Conservation (phyloP, 2,329 filamentous ascomycete species). For the Paecilomyces formosus region DNA sequence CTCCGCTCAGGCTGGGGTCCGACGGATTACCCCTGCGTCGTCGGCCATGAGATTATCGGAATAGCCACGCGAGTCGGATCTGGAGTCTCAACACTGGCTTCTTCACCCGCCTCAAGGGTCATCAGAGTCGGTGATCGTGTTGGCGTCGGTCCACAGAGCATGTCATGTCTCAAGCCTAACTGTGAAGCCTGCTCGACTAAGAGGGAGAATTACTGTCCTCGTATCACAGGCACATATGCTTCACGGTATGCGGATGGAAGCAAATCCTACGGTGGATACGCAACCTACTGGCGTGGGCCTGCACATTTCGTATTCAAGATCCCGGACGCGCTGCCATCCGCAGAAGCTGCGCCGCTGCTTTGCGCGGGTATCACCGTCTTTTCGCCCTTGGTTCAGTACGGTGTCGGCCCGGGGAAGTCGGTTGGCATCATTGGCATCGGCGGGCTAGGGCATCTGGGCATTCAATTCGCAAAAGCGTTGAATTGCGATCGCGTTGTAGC, state of each 20-base stretch:
- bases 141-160: conserved; percentile 54
- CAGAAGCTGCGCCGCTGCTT: conserved; percentile 60
- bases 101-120: conserved; percentile 15
- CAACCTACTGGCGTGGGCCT: conserved; percentile 47
- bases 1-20: conserved; percentile 45
- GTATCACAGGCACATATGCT: conserved; percentile 31
- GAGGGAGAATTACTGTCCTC: conserved; percentile 33
- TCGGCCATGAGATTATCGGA: conserved; percentile 61
- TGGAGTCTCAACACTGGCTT: conserved; percentile 17
- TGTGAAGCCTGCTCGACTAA: conserved; percentile 34
- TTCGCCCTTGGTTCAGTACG: conserved; percentile 59
- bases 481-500: conserved; percentile 56
- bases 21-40: conserved; percentile 41
- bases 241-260: conserved; percentile 39
- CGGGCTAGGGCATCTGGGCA: conserved; percentile 47
- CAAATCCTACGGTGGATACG: conserved; percentile 59
- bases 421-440: conserved; percentile 68
- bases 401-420: conserved; percentile 60
- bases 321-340: conserved; percentile 41
- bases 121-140: conserved; percentile 58
- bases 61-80: conserved; percentile 48
- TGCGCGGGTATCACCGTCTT: conserved; percentile 73
- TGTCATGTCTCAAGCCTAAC: conserved; percentile 42
- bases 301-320: conserved; percentile 55
- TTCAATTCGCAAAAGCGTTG: conserved; percentile 52